Conservation (phyloP, 1,284 basidiomycete species). For the Hypsizygus ulmarius region DNA sequence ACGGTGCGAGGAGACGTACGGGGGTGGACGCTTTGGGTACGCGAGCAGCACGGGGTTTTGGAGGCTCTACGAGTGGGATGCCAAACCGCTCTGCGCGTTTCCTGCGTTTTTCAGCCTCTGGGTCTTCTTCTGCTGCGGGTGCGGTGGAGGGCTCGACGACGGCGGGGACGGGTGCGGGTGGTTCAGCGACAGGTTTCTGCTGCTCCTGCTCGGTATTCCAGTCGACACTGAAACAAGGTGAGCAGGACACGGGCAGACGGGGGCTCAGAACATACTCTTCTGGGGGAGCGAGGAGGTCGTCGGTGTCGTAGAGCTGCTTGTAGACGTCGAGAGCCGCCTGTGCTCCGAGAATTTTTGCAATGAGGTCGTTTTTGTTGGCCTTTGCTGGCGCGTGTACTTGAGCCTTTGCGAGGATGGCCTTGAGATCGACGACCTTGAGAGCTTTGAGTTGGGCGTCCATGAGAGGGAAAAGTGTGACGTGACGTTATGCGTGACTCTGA, state of each 20-base stretch:
- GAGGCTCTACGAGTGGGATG: conserved; percentile 55
- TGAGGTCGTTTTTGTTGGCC: conserved; percentile 65
- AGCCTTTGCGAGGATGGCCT: conserved; percentile 56
- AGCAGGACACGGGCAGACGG: conserved; percentile 3
- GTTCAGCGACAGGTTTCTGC: conserved; percentile 13
- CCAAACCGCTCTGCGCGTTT: conserved; percentile 67
- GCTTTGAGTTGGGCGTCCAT: conserved; percentile 61
- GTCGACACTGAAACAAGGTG: conserved; percentile 30
- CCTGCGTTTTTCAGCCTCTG: conserved; percentile 56
- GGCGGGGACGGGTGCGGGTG: conserved; percentile 1
- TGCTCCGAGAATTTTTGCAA: conserved; percentile 55
- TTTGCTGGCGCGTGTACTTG: conserved; percentile 47
- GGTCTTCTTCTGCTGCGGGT: conserved; percentile 28
- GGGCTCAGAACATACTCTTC: conserved; percentile 40
- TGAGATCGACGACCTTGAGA: conserved; percentile 72
- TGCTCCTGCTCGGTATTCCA: conserved; percentile 34
- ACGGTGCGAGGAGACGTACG: conserved; percentile 4
- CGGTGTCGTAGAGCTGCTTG: conserved; percentile 30
- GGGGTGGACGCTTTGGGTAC: conserved; percentile 15
- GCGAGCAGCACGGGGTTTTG: conserved; percentile 20
- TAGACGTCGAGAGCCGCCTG: conserved; percentile 50
- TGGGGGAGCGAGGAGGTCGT: conserved; percentile 40
- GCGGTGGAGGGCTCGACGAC: not conserved
- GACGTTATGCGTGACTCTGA: conserved; percentile 23
- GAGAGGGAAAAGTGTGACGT: conserved; percentile 23